These are phyloP conservation scores for Cyclocybe aegerita DNA, from an alignment of 768 basidiomycete genomes.

Conservation along the genomic window DNA sequence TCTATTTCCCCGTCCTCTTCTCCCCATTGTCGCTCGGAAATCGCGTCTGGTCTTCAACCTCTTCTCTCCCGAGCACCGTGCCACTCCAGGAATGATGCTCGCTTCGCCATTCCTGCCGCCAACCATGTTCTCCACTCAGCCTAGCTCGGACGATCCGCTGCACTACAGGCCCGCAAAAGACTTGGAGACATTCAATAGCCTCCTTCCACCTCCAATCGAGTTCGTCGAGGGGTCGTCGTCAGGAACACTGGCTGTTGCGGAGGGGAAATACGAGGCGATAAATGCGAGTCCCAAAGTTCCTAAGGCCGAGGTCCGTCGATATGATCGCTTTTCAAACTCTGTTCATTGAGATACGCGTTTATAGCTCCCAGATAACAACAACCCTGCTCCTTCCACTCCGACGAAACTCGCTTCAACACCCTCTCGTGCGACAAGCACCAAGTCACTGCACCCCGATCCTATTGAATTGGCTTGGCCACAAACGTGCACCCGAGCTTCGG, in stretches of 20 bases:
- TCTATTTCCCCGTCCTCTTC: background rate
- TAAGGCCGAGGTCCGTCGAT: slow-evolving; percentile 45
- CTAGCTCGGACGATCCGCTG: slow-evolving; percentile 47
- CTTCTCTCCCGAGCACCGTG: slow-evolving; percentile 5
- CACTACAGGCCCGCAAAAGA: slow-evolving; percentile 70
- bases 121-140: slow-evolving; percentile 49
- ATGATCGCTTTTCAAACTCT: slow-evolving; percentile 4
- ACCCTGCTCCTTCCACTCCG: slow-evolving; percentile 22
- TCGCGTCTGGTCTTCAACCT: background rate
- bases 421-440: slow-evolving; percentile 21
- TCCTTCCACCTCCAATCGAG: slow-evolving; percentile 80
- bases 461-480: slow-evolving; percentile 68
- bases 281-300: slow-evolving; percentile 59
- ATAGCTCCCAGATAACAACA: slow-evolving; percentile 19
- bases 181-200: slow-evolving; percentile 70
- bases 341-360: slow-evolving; percentile 4
- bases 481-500: slow-evolving; percentile 47
- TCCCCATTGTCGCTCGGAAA: background rate
- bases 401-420: slow-evolving; percentile 25
- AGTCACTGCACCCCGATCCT: slow-evolving; percentile 49
- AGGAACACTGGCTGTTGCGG: slow-evolving; percentile 66
- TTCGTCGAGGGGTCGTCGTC: slow-evolving; percentile 85
- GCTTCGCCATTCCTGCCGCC: slow-evolving; percentile 62
- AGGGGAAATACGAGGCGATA: slow-evolving; percentile 81
- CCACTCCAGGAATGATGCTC: slow-evolving; percentile 50